Evolutionary conservation across 106 monocot genomes (phyloP).

Genomic region (Acanthochlamys bracteata): DNA sequence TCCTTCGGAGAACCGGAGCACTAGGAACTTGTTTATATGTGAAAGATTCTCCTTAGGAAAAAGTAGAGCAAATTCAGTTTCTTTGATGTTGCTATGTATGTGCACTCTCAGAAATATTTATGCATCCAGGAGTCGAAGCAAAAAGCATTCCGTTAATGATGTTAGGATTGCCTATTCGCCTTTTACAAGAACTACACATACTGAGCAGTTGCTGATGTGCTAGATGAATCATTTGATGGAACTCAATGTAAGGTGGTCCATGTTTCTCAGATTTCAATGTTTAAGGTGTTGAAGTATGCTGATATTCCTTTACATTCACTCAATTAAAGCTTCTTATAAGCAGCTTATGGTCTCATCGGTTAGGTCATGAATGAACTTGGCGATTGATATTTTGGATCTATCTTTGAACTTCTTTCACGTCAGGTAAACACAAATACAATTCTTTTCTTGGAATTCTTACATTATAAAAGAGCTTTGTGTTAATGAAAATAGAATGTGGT

Average conservation of each 20-base stretch:
- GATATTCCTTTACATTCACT: not conserved
- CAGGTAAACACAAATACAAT: slow-evolving; percentile 31
- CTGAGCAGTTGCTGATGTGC: slow-evolving; percentile 59
- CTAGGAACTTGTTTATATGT: no score
- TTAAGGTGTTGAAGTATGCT: not conserved
- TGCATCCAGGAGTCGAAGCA: slow-evolving; percentile 47
- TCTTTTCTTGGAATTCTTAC: not conserved
- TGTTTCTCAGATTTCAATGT: not conserved
- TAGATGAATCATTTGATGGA: slow-evolving; percentile 52
- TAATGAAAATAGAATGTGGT: no score
- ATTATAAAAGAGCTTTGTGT: no score
- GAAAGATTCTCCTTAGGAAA: no score
- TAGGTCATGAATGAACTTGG: slow-evolving; percentile 64
- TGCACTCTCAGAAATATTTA: not conserved
- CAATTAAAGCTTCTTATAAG: not conserved
- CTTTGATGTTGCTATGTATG: no score
- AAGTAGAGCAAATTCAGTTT: not conserved
- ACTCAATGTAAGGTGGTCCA: slow-evolving; percentile 43
- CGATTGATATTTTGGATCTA: slow-evolving; percentile 76
- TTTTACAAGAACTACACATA: slow-evolving; percentile 70
- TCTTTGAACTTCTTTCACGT: slow-evolving; percentile 77
- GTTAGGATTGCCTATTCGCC: slow-evolving; percentile 78
- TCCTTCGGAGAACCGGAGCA: no score
- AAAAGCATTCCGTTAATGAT: slow-evolving; percentile 35
- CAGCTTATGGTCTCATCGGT: slow-evolving; percentile 6